A percentile compares a stretch with the other conserved stretches of the same genome.
Conservation (phyloP, 139 green algal genomes). For the Tetradesmus lagerheimii region DNA sequence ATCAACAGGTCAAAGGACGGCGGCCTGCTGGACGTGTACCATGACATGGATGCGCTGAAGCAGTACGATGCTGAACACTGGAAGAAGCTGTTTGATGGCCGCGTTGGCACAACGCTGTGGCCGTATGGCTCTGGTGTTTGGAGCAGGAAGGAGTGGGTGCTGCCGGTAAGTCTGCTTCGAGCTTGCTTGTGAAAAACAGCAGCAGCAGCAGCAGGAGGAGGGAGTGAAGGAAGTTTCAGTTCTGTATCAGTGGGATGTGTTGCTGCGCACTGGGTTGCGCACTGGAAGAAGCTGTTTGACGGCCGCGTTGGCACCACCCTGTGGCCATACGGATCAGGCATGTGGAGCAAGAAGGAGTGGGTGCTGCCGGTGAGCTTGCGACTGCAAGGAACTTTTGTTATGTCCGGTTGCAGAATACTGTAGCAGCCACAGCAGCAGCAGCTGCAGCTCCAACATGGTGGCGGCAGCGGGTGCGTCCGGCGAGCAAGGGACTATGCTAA, state of each 20-base stretch:
- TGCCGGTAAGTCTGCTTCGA: slow-evolving; percentile 78
- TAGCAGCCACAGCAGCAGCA: background rate
- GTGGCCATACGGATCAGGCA: slow-evolving; percentile 98
- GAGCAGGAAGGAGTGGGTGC: slow-evolving; percentile 99
- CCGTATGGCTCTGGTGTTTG: slow-evolving; percentile 98
- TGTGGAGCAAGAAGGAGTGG: slow-evolving; percentile 99
- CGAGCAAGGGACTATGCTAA: too few species aligned
- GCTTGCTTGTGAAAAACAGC: background rate
- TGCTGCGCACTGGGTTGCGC: too few species aligned
- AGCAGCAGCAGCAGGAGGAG: background rate
- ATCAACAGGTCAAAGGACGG: slow-evolving; percentile 67
- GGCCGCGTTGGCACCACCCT: slow-evolving; percentile 88
- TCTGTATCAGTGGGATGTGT: too few species aligned
- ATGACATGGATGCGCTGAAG: slow-evolving; percentile 94
- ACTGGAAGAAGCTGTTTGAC: slow-evolving; percentile 95
- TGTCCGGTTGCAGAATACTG: background rate
- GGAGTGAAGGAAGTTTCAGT: too few species aligned
- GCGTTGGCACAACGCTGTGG: slow-evolving; percentile 94
- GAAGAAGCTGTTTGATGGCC: slow-evolving; percentile 93
- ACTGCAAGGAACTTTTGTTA: too few species aligned
- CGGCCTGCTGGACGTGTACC: slow-evolving; percentile 95
- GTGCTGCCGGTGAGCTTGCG: slow-evolving; percentile 87
- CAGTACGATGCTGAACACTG: slow-evolving; percentile 94
- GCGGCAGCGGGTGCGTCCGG: too few species aligned
- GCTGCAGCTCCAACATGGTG: too few species aligned